Percentiles rank a stretch among this genome's conserved stretches.
Conservation (phyloP, 768 basidiomycete genomes). For the Grammothele lineata region DNA sequence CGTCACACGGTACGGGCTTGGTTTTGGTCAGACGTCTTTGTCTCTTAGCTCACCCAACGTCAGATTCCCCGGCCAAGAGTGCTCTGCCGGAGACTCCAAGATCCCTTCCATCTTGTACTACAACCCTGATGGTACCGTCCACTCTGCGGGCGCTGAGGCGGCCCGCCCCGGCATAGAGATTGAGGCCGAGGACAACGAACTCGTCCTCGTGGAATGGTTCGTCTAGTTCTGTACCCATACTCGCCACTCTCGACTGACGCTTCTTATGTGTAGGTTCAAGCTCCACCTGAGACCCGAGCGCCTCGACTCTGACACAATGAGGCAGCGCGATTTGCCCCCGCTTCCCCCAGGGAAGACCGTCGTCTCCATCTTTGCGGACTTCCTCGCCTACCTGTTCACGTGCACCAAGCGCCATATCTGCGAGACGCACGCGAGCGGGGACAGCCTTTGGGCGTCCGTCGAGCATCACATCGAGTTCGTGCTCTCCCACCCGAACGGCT, state of each 20-base stretch:
- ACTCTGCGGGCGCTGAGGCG: conserved; percentile 44
- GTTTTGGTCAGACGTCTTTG: too few species aligned
- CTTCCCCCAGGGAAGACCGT: conserved; percentile 22
- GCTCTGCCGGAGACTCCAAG: conserved; percentile 37
- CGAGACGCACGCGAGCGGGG: conserved; percentile 42
- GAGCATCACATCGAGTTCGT: conserved; percentile 44
- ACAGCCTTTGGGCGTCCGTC: conserved; percentile 41
- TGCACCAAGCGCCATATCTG: conserved; percentile 44
- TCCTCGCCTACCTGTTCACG: conserved; percentile 40
- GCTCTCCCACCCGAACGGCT: conserved; percentile 63
- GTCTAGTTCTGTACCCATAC: not conserved
- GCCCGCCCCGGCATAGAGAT: conserved; percentile 35
- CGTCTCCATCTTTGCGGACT: conserved; percentile 44
- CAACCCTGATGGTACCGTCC: conserved; percentile 33
- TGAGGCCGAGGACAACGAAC: conserved; percentile 37
- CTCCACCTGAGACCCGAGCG: conserved; percentile 14
- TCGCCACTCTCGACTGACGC: not conserved
- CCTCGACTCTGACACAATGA: conserved; percentile 6
- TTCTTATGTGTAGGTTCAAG: conserved; percentile 14
- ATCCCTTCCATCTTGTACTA: conserved; percentile 49
- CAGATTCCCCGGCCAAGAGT: conserved; percentile 40
- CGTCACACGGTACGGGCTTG: conserved; percentile 27
- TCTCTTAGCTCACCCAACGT: too few species aligned
- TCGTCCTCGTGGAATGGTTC: conserved; percentile 17
- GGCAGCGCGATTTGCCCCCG: conserved; percentile 2